phyloP scores from a whole-genome alignment of 73 alveolate species.

The Blepharisma japonicum region DNA sequence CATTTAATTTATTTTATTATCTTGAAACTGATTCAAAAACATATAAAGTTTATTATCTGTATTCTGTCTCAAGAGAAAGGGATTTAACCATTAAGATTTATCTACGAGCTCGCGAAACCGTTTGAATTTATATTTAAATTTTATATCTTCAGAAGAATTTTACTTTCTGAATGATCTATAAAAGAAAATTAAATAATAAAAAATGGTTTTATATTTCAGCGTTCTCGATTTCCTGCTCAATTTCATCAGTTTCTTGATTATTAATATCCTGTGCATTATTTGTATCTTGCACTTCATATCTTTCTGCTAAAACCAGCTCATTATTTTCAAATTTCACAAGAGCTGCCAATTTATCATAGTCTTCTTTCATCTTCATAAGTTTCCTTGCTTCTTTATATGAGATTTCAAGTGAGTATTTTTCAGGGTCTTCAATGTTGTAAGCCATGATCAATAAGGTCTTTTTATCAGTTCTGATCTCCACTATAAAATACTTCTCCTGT shows the following conservation, averaged over 20 bases:
- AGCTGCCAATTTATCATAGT: not conserved
- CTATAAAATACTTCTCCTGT: not conserved
- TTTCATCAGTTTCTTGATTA: not conserved
- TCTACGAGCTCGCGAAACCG: no score
- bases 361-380: not conserved
- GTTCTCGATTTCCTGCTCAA: not conserved
- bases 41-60: no score
- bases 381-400: slow-evolving; percentile 1
- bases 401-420: not conserved
- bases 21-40: no score
- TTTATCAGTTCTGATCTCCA: not conserved
- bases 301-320: not conserved
- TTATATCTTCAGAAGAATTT: no score
- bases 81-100: no score
- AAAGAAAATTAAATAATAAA: no score
- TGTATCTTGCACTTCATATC: not conserved
- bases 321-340: not conserved
- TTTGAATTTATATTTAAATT: no score
- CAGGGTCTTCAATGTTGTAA: not conserved
- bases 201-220: no score
- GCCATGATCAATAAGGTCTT: slow-evolving; percentile 8
- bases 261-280: not conserved
- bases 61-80: no score
- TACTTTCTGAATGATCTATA: no score
- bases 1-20: no score